A percentile compares a stretch with the other conserved stretches of the same genome.
phyloP scores from a whole-genome alignment of 176 grass and related monocot species.

The Eragrostis nindensis region DNA sequence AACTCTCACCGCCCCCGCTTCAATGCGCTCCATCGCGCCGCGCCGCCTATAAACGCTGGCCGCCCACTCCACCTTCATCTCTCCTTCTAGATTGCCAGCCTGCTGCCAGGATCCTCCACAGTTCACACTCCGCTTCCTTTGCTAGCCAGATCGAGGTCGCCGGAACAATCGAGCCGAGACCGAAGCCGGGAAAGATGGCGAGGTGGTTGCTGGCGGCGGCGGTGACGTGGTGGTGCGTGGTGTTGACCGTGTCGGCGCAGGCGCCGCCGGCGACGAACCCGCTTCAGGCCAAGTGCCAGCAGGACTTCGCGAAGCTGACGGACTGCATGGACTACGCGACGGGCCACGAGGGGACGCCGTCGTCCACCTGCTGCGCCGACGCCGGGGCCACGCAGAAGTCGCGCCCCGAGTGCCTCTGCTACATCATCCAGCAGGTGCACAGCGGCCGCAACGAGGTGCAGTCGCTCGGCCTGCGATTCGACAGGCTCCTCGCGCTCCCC shows the following conservation, averaged over 20 bases:
- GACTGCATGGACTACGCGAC: constrained; percentile 79
- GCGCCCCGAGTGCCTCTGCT: constrained; percentile 69
- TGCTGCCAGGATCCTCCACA: neutral
- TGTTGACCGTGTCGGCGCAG: neutral
- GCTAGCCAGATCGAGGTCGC: neutral
- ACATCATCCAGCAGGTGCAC: constrained; percentile 82
- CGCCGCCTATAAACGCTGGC: constrained; percentile 41
- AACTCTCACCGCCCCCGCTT: constrained; percentile 38
- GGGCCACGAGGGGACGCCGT: constrained; percentile 52
- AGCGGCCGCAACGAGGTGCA: constrained; percentile 48
- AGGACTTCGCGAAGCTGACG: constrained; percentile 53
- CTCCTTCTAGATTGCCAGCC: neutral
- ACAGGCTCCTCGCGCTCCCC: constrained; percentile 64
- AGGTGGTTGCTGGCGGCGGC: neutral
- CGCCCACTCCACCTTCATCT: neutral
- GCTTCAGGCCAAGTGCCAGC: constrained; percentile 60
- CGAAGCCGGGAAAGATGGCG: neutral
- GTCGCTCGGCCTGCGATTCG: constrained; percentile 60
- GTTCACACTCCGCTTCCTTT: neutral
- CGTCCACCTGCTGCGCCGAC: constrained; percentile 63
- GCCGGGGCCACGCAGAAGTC: constrained; percentile 38
- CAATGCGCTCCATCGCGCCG: constrained; percentile 9
- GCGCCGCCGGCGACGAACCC: constrained; percentile 29
- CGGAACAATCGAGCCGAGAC: neutral
- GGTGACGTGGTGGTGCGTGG: neutral